These are phyloP conservation scores for Senna siamea DNA, from an alignment of 306 rosid species.

Conservation along the genomic window DNA sequence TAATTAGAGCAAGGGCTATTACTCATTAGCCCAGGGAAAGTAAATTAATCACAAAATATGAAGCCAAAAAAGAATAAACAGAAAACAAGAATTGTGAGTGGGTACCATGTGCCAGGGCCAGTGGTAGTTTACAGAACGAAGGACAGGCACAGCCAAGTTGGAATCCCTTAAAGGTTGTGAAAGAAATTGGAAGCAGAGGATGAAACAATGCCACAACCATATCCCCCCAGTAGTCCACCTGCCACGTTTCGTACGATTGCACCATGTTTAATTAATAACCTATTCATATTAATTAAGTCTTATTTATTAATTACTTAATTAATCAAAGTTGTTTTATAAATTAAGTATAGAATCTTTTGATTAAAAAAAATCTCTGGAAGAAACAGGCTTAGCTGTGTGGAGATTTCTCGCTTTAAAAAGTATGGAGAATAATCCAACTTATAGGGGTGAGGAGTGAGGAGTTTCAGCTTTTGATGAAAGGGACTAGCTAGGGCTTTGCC, in stretches of 20 bases:
- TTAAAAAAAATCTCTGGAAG: conserved; percentile 48
- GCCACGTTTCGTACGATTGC: conserved; percentile 55
- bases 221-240: conserved; percentile 43
- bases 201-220: conserved; percentile 57
- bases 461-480: conserved; percentile 55
- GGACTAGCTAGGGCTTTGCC: conserved; percentile 51
- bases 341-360: conserved; percentile 49
- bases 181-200: conserved; percentile 44
- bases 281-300: too few species aligned
- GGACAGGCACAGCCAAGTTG: conserved; percentile 60
- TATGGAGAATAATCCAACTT: conserved; percentile 55
- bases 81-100: conserved; percentile 37
- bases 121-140: conserved; percentile 47
- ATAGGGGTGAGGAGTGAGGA: conserved; percentile 30
- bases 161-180: conserved; percentile 58
- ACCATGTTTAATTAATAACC: conserved; percentile 32
- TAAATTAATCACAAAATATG: not conserved
- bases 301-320: conserved; percentile 33
- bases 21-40: not conserved
- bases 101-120: conserved; percentile 64
- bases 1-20: conserved; percentile 29
- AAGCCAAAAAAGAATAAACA: conserved; percentile 8
- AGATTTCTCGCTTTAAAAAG: conserved; percentile 66
- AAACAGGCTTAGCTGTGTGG: conserved; percentile 63
- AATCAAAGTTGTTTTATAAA: not conserved